Conservation (phyloP, 805 yeast species). For the Metschnikowia lachancei region DNA sequence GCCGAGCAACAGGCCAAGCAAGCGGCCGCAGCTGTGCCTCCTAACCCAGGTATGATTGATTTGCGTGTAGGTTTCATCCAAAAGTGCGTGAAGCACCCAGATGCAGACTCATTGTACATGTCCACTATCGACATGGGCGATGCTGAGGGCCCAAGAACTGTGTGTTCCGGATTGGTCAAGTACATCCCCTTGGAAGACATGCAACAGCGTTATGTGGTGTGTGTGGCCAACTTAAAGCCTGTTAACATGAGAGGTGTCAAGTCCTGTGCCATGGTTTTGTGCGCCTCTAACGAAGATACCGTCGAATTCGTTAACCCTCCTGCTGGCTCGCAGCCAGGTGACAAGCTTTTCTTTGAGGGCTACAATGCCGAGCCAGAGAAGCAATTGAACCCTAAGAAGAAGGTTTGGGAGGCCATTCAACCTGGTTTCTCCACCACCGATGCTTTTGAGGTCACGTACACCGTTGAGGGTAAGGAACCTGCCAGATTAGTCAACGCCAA, state of each 20-base stretch:
- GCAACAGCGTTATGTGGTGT: slow-evolving; percentile 90
- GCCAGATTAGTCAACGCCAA: slow-evolving; percentile 71
- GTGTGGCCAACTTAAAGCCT: slow-evolving; percentile 95
- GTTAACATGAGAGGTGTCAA: slow-evolving; percentile 97
- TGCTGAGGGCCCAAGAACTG: slow-evolving; percentile 95
- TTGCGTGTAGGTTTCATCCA: slow-evolving; percentile 95
- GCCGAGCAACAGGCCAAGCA: slow-evolving; percentile 48
- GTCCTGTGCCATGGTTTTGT: slow-evolving; percentile 94
- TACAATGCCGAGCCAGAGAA: slow-evolving; percentile 86
- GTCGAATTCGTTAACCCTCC: slow-evolving; percentile 98
- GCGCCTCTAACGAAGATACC: slow-evolving; percentile 70
- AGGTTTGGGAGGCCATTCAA: slow-evolving; percentile 93
- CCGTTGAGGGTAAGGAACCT: slow-evolving; percentile 73
- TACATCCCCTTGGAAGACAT: slow-evolving; percentile 86
- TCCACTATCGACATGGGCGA: slow-evolving; percentile 97
- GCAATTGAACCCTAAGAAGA: slow-evolving; percentile 95
- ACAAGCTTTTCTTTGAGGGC: slow-evolving; percentile 91
- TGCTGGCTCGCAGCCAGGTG: slow-evolving; percentile 89
- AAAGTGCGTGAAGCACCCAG: slow-evolving; percentile 95
- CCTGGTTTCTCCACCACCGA: slow-evolving; percentile 85
- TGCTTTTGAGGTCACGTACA: slow-evolving; percentile 72
- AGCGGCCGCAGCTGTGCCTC: slow-evolving; percentile 57
- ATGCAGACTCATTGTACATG: slow-evolving; percentile 94
- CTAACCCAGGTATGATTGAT: slow-evolving; percentile 82
- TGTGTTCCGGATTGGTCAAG: slow-evolving; percentile 94